phyloP scores from a whole-genome alignment of 176 grass and related monocot genomes.

The Avena atlantica region DNA sequence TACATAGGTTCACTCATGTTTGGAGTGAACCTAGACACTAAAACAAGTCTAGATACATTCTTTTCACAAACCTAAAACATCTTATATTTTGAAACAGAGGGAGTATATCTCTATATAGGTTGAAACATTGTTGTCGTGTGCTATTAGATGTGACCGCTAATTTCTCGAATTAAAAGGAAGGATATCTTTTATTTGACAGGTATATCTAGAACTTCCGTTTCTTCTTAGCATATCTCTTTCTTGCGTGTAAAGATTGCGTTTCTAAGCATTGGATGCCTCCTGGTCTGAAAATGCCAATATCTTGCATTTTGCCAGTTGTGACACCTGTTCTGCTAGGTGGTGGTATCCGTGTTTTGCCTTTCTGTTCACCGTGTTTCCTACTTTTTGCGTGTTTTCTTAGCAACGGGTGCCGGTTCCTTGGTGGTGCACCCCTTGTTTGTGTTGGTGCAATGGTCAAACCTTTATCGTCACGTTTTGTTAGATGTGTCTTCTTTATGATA shows the following conservation, averaged over 20 bases:
- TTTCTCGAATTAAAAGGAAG: neutral
- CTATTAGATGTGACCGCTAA: too few species aligned
- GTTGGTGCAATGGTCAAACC: neutral
- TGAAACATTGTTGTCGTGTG: neutral
- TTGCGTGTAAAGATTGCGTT: neutral
- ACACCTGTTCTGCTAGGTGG: neutral
- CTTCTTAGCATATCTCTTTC: neutral
- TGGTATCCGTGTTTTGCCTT: neutral
- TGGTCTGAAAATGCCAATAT: neutral
- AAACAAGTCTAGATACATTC: too few species aligned
- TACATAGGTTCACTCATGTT: too few species aligned
- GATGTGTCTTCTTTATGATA: neutral
- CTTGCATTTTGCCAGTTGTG: neutral
- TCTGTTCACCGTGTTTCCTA: neutral
- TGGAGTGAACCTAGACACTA: too few species aligned
- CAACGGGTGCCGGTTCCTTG: fast-evolving
- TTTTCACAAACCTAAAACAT: too few species aligned
- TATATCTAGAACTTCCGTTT: neutral
- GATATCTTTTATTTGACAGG: neutral
- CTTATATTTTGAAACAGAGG: too few species aligned
- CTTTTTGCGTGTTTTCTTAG: neutral
- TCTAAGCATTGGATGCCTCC: too few species aligned
- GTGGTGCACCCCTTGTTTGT: neutral
- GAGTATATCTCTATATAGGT: neutral
- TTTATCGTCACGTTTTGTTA: neutral